Conservation (phyloP, 1,139 yeast species). For the Hyphopichia fennica region DNA sequence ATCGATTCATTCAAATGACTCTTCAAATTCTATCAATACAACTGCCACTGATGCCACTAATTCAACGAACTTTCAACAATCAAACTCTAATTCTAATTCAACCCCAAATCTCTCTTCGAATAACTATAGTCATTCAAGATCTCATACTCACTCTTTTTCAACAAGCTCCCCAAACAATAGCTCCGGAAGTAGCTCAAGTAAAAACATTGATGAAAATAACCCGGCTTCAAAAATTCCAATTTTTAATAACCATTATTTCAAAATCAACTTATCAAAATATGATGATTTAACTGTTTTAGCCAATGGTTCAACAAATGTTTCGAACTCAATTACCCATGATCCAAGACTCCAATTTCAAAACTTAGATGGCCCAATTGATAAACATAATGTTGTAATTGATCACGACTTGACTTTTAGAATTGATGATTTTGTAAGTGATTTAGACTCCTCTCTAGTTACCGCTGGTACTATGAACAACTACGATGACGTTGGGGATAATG, state of each 20-base stretch:
- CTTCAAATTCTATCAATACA: slow-evolving; percentile 12
- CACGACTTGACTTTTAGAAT: slow-evolving; percentile 37
- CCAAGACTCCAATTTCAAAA: slow-evolving; percentile 13
- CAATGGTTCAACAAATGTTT: slow-evolving; percentile 2
- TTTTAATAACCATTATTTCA: slow-evolving; percentile 41
- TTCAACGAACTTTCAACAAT: not conserved
- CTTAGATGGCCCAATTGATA: slow-evolving; percentile 20
- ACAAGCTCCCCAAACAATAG: not conserved
- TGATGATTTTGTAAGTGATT: slow-evolving; percentile 40
- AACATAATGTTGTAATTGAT: slow-evolving; percentile 32
- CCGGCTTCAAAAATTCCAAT: slow-evolving; percentile 31
- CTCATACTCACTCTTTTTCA: slow-evolving; percentile 2
- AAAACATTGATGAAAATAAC: slow-evolving; percentile 7
- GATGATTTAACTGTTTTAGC: slow-evolving; percentile 28
- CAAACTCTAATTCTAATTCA: not conserved
- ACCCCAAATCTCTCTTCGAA: not conserved
- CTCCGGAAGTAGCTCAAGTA: not conserved
- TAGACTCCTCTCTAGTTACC: slow-evolving; percentile 24
- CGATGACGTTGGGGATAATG: slow-evolving; percentile 24
- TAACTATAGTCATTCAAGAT: not conserved
- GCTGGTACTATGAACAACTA: slow-evolving; percentile 16
- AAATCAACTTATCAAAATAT: slow-evolving; percentile 34
- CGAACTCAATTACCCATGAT: slow-evolving; percentile 10
- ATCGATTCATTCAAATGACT: slow-evolving; percentile 31
- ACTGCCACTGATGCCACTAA: slow-evolving; percentile 3